Percentiles rank a stretch among this genome's conserved stretches.
These are phyloP conservation scores for Calamus simplicifolius DNA, from an alignment of 176 grass and related monocot genomes.

Conservation along the genomic window DNA sequence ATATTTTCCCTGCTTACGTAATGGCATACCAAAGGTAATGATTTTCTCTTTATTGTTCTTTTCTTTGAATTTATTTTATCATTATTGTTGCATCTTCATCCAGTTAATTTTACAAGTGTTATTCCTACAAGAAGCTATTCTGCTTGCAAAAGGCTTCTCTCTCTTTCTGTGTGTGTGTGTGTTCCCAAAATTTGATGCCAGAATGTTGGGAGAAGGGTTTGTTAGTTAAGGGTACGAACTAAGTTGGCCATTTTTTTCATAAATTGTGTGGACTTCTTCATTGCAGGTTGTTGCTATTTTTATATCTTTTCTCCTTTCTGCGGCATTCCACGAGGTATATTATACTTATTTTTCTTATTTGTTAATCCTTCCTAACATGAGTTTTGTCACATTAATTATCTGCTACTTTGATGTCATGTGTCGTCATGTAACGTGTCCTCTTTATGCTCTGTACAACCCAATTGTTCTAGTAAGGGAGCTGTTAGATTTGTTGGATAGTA, in stretches of 20 bases:
- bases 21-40: conserved; percentile 74
- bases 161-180: too few relatives aligned
- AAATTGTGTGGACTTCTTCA: conserved; percentile 14
- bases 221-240: too few relatives aligned
- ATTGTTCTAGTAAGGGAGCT: too few relatives aligned
- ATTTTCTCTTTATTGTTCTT: conserved; percentile 6
- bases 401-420: too few relatives aligned
- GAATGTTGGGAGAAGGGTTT: too few relatives aligned
- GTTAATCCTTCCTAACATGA: not conserved
- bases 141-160: too few relatives aligned
- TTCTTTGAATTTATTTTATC: not conserved
- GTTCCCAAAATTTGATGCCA: too few relatives aligned
- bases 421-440: too few relatives aligned
- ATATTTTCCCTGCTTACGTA: conserved; percentile 91
- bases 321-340: conserved; percentile 89
- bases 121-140: too few relatives aligned
- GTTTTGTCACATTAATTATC: not conserved
- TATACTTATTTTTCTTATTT: conserved; percentile 5
- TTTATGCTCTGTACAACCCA: too few relatives aligned
- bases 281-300: conserved; percentile 81
- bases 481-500: too few relatives aligned
- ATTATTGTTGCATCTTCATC: not conserved
- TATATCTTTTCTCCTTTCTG: conserved; percentile 83
- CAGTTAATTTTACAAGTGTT: not conserved
- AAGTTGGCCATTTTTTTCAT: conserved; percentile 8